phyloP scores from a whole-genome alignment of 148 eudicot genomes.

The Arctostaphylos glauca region DNA sequence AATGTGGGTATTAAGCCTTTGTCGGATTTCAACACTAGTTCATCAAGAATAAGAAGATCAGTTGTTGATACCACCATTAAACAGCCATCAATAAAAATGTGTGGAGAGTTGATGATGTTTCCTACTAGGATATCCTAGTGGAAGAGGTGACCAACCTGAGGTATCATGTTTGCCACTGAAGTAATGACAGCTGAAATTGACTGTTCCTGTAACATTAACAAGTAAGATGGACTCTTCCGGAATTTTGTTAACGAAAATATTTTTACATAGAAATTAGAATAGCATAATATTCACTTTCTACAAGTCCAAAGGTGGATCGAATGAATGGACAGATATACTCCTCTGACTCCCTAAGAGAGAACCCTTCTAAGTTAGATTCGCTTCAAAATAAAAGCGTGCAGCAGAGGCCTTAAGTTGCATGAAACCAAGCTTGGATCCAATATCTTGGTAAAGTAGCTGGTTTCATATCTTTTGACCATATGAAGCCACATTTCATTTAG shows the following conservation, averaged over 20 bases:
- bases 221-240: background rate
- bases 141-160: slow-evolving; percentile 59
- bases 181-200: slow-evolving; percentile 85
- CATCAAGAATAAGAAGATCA: background rate
- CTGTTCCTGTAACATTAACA: slow-evolving; percentile 58
- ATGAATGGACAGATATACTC: background rate
- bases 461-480: background rate
- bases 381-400: background rate
- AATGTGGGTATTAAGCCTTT: background rate
- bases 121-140: background rate
- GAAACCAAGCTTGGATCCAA: background rate
- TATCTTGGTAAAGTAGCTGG: background rate
- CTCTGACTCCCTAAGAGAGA: background rate
- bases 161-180: slow-evolving; percentile 76
- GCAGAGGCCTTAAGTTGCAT: background rate
- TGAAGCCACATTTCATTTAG: slow-evolving; percentile 1
- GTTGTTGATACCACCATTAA: background rate
- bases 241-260: background rate
- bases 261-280: background rate
- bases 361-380: background rate
- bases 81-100: background rate
- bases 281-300: background rate
- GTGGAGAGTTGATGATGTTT: background rate
- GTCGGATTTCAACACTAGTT: background rate
- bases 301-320: background rate